Evolutionary conservation across 495 filamentous ascomycete genomes (phyloP).

Genomic region (Podospora fimiseda): DNA sequence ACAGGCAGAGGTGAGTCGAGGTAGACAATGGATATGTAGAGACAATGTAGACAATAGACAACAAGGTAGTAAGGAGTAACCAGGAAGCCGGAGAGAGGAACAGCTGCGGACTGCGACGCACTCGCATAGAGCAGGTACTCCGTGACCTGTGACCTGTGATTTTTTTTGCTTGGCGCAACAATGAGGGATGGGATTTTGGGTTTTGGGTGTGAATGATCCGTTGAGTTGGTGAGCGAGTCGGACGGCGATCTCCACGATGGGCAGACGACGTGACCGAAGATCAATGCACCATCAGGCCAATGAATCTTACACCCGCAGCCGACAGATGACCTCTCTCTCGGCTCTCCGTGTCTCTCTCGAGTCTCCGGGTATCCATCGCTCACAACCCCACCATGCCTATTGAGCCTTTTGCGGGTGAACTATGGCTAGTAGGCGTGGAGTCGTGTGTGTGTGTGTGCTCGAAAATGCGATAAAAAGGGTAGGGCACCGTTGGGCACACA

Average conservation of each 20-base stretch:
- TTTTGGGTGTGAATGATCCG: constrained; percentile 4
- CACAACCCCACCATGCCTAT: neutral
- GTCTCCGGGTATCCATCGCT: constrained; percentile 4
- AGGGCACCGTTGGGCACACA: constrained; percentile 28
- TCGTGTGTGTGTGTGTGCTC: neutral
- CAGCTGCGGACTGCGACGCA: constrained; percentile 11
- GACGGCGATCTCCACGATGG: constrained; percentile 18
- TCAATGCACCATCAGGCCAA: constrained; percentile 6
- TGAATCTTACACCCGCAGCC: neutral
- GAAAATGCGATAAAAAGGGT: constrained; percentile 3
- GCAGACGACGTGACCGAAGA: constrained; percentile 2
- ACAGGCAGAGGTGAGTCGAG: neutral
- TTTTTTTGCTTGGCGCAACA: constrained; percentile 13
- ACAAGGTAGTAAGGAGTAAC: constrained; percentile 8
- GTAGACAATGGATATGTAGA: neutral
- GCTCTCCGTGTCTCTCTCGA: neutral
- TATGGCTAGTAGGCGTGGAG: constrained; percentile 5
- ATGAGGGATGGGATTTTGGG: constrained; percentile 14
- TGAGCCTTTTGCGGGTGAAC: constrained; percentile 1
- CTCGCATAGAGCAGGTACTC: constrained; percentile 23
- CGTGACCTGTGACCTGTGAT: too few relatives aligned
- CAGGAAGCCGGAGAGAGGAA: constrained; percentile 13
- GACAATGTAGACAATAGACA: neutral
- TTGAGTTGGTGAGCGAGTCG: constrained; percentile 10
- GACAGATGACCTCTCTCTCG: too few relatives aligned